Conservation (phyloP, 805 yeast species). For the Lipomyces sp. region DNA sequence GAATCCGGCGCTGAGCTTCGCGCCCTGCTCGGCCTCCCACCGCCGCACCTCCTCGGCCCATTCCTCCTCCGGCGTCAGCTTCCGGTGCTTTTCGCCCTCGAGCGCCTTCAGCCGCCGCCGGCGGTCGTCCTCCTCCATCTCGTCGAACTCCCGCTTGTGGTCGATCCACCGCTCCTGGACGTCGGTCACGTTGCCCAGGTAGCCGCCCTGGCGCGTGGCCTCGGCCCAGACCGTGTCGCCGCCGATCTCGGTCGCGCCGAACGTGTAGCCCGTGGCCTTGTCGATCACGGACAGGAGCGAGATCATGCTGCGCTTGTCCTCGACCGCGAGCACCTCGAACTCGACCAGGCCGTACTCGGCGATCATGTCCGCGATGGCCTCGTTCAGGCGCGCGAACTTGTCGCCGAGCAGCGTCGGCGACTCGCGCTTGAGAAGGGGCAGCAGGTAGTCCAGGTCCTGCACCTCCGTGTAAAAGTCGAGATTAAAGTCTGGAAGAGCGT, state of each 20-base stretch:
- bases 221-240: conserved; percentile 99
- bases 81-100: conserved; percentile 38
- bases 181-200: conserved; percentile 52
- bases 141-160: conserved; percentile 72
- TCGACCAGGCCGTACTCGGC: conserved; percentile 84
- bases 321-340: conserved; percentile 85
- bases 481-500: conserved; percentile 48
- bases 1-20: conserved; percentile 10
- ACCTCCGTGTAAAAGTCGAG: conserved; percentile 89
- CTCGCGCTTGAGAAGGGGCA: conserved; percentile 69
- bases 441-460: conserved; percentile 69
- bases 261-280: conserved; percentile 88
- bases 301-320: conserved; percentile 90
- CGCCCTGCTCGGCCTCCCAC: conserved; percentile 49
- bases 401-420: conserved; percentile 61
- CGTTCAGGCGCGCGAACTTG: conserved; percentile 64
- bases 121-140: conserved; percentile 50
- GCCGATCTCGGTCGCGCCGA: conserved; percentile 89
- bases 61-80: conserved; percentile 59
- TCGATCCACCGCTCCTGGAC: conserved; percentile 96
- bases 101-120: conserved; percentile 44
- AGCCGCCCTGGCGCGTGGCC: conserved; percentile 77
- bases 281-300: conserved; percentile 72
- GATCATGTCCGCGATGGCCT: conserved; percentile 74
- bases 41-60: conserved; percentile 63